Evolutionary conservation across 495 filamentous ascomycete species (phyloP), one percentile per base, ranked within the genome.

Genomic region (Aspergillus bertholletiae): DNA sequence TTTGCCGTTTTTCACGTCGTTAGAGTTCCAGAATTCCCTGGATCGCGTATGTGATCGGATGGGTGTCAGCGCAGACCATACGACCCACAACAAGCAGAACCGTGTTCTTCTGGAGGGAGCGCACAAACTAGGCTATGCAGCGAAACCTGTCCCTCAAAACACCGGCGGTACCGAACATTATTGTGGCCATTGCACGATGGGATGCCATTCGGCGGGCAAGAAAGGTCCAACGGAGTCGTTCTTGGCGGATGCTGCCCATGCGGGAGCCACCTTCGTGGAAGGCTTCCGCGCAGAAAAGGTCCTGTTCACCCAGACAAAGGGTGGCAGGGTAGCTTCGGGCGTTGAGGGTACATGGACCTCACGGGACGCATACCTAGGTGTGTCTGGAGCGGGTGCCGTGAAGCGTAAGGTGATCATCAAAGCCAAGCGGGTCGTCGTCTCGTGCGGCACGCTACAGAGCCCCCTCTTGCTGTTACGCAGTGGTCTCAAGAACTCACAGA

Each of bases 391-490:
- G 11, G 70, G 72, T 20, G 74, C 70, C 0, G 76, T 66, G 1
- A 73, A 69, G 39, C 77, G 86, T 17, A 72, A 84, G 57, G 76
- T 95, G 15, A 75, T 83, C 37, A 79, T 96, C 46, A 88, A 81
- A 59, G 90, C 92, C 0, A 92, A 90, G 75, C 88, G 85, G 58
- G 89, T 96, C 0, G 80, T 97, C 21, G 69, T 96, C 11, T 86
- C 88, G 2, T 78, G 78, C 37, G 92, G 92, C 7, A 80, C 84
- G 1, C 69, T 97, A 45, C 79, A 89, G 50, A 88, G 83, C 51
- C 92, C 92, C 3, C 66, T 94, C 1, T 63, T 97, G 6, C 73
- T 96, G 37, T 70, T 84, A 58, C 87, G 85, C 26, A 92, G 88
- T 53, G 88, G 90, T 21, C 59, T 79, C 22, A 80, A 86, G 72